Evolutionary conservation across 306 rosid genomes (phyloP).

Genomic region (Fagus crenata): DNA sequence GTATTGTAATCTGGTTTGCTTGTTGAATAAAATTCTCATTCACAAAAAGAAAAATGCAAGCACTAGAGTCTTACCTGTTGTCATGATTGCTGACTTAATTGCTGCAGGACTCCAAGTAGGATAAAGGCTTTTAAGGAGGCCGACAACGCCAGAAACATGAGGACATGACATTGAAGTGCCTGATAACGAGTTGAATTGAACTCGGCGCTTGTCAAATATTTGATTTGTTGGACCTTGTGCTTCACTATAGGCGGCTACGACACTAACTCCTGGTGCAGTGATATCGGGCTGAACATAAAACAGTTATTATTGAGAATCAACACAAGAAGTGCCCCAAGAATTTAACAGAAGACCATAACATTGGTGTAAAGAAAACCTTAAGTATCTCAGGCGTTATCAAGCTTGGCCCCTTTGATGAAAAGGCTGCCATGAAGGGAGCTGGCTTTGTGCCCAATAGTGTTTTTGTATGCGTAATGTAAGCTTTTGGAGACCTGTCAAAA

Average conservation of each 20-base stretch:
- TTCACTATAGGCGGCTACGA: conserved; percentile 79
- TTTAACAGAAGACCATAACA: neutral
- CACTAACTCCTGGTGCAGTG: conserved; percentile 91
- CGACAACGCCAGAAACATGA: conserved; percentile 75
- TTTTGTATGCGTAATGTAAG: conserved; percentile 59
- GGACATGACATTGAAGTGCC: conserved; percentile 99
- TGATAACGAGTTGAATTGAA: conserved; percentile 60
- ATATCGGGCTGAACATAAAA: conserved; percentile 72
- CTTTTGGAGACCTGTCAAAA: conserved; percentile 55
- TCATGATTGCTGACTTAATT: conserved; percentile 94
- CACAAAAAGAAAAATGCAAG: neutral
- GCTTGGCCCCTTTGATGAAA: conserved; percentile 90
- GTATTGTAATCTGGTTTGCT: no score
- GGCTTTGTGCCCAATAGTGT: conserved; percentile 65
- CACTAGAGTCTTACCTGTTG: conserved; percentile 54
- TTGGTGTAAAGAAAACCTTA: conserved; percentile 48
- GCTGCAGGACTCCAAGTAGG: conserved; percentile 94
- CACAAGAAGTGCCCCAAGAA: conserved; percentile 4
- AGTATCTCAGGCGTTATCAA: conserved; percentile 68
- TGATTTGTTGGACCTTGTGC: conserved; percentile 81
- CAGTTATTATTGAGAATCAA: conserved; percentile 1
- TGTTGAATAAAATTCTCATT: neutral
- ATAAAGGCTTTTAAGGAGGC: conserved; percentile 63
- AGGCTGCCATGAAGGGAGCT: conserved; percentile 92
- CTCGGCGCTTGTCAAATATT: conserved; percentile 58